Percentiles rank a stretch among this genome's conserved stretches.
phyloP scores from a whole-genome alignment of 257 asterid genomes.

The Prunella vulgaris region DNA sequence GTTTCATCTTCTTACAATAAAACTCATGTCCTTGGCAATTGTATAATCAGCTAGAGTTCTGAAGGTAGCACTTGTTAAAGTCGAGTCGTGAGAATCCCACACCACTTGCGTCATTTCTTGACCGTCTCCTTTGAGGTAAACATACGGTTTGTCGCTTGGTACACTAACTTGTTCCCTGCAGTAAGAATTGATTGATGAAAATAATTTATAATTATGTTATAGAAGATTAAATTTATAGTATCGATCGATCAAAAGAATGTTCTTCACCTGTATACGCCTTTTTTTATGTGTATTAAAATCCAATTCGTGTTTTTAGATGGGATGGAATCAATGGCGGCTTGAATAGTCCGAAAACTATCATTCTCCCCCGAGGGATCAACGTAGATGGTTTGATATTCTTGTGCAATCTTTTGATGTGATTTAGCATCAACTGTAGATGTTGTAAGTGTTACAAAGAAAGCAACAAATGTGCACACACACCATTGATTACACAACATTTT shows the following conservation, averaged over 20 bases:
- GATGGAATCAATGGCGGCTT: constrained; percentile 50
- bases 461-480: background rate
- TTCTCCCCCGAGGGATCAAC: constrained; percentile 35
- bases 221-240: too few species aligned
- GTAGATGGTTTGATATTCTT: constrained; percentile 15
- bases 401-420: background rate
- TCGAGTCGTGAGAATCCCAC: constrained; percentile 44
- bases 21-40: constrained; percentile 45
- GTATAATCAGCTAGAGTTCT: constrained; percentile 50
- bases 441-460: constrained; percentile 19
- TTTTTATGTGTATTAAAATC: constrained; percentile 33
- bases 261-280: constrained; percentile 49
- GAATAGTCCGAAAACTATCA: constrained; percentile 45
- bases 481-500: constrained; percentile 21
- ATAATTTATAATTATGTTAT: too few species aligned
- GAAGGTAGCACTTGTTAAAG: constrained; percentile 53
- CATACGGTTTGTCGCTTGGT: constrained; percentile 46
- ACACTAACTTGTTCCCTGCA: constrained; percentile 57
- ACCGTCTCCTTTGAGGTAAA: constrained; percentile 65
- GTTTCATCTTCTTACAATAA: constrained; percentile 37
- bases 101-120: constrained; percentile 30
- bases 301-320: constrained; percentile 42
- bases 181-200: background rate
- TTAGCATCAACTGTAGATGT: constrained; percentile 12
- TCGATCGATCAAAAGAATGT: background rate